Evolutionary conservation across 345 rosid genomes (phyloP).

Genomic region (Bruguiera gymnorhiza): DNA sequence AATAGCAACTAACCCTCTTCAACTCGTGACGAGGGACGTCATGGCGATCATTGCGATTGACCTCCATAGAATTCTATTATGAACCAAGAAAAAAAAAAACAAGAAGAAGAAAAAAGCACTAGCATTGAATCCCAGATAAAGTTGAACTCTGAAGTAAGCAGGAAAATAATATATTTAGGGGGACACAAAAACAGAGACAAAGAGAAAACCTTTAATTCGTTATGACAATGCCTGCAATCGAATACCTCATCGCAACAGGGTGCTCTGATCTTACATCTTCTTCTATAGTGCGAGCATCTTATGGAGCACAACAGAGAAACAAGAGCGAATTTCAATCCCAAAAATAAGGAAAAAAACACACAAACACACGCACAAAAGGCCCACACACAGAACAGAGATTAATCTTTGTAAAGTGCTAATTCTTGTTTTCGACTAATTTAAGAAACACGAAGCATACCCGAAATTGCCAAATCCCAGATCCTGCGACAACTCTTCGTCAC

Average conservation of each 20-base stretch:
- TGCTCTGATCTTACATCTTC: conserved; percentile 80
- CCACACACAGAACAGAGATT: background rate
- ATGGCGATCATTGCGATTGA: conserved; percentile 38
- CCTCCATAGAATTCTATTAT: conserved; percentile 36
- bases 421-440: background rate
- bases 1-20: conserved; percentile 31
- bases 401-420: background rate
- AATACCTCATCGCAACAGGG: conserved; percentile 82
- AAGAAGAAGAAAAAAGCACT: background rate
- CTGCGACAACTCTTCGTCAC: conserved; percentile 5
- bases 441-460: conserved; percentile 22
- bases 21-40: conserved; percentile 50
- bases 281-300: conserved; percentile 80
- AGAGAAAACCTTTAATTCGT: conserved; percentile 61
- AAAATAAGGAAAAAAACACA: background rate
- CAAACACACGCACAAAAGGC: background rate
- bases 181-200: background rate
- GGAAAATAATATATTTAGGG: background rate
- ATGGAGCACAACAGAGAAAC: too few relatives aligned
- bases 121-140: background rate
- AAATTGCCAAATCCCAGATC: conserved; percentile 22
- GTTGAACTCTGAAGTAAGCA: background rate
- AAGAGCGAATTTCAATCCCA: background rate
- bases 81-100: background rate
- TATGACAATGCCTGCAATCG: conserved; percentile 92